phyloP scores from a whole-genome alignment of 140 eudicot species.

The Stevia rebaudiana region DNA sequence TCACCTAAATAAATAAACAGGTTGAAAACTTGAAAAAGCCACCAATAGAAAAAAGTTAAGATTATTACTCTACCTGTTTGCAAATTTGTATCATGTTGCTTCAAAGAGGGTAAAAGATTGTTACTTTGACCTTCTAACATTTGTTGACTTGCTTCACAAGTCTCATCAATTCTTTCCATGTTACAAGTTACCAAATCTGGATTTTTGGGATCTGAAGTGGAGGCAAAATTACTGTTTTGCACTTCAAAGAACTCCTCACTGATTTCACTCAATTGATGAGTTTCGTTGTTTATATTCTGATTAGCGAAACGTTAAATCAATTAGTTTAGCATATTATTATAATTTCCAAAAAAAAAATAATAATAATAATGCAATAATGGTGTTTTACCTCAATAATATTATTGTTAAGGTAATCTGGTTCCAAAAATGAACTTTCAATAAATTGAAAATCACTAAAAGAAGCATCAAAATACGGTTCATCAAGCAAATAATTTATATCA shows the following conservation, averaged over 20 bases:
- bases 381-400: constrained; percentile 35
- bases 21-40: not conserved
- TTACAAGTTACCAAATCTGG: not conserved
- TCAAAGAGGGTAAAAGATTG: constrained; percentile 28
- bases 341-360: not conserved
- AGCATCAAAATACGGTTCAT: constrained; percentile 50
- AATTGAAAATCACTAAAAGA: constrained; percentile 32
- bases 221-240: constrained; percentile 22
- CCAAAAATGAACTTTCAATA: constrained; percentile 57
- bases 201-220: not conserved
- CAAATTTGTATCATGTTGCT: constrained; percentile 30
- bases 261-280: constrained; percentile 18
- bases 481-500: constrained; percentile 54
- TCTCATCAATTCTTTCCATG: constrained; percentile 27
- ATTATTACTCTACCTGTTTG: constrained; percentile 28
- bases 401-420: constrained; percentile 48
- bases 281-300: constrained; percentile 26
- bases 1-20: not conserved
- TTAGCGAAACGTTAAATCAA: not conserved
- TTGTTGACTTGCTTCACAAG: constrained; percentile 27
- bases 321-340: not conserved
- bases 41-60: not conserved
- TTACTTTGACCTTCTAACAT: constrained; percentile 3
- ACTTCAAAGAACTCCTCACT: constrained; percentile 24
- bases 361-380: not conserved